Evolutionary conservation across 2,329 filamentous ascomycete species (phyloP).

Genomic region (Cryoendolithus antarcticus): DNA sequence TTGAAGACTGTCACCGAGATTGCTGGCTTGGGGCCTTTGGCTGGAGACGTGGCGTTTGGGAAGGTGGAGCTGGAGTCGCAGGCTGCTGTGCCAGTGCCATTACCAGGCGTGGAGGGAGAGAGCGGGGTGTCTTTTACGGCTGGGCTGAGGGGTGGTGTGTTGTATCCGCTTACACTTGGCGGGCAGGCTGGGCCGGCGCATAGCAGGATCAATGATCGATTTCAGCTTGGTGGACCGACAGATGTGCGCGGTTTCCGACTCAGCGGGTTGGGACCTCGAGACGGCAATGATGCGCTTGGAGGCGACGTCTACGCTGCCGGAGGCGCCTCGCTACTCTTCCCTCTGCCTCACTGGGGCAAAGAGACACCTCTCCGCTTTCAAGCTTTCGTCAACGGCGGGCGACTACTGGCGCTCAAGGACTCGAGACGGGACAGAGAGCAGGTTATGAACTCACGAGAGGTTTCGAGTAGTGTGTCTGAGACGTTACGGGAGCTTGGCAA

Average conservation of each 20-base stretch:
- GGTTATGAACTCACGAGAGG: conserved; percentile 37
- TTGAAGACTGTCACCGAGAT: conserved; percentile 67
- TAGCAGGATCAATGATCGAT: conserved; percentile 84
- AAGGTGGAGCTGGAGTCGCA: conserved; percentile 82
- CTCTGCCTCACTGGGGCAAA: conserved; percentile 66
- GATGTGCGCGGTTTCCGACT: conserved; percentile 90
- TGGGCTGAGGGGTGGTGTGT: conserved; percentile 65
- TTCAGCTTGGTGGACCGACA: conserved; percentile 85
- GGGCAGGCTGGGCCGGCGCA: conserved; percentile 43
- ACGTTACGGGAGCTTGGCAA: conserved; percentile 61
- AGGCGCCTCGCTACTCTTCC: conserved; percentile 73
- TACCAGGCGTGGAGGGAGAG: conserved; percentile 55
- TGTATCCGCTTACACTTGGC: conserved; percentile 67
- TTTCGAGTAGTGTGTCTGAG: conserved; percentile 42
- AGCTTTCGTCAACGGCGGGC: conserved; percentile 80
- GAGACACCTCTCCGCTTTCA: conserved; percentile 81
- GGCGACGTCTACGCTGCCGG: conserved; percentile 88
- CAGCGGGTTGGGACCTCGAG: conserved; percentile 76
- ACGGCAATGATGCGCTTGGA: conserved; percentile 73
- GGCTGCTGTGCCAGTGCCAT: conserved; percentile 58
- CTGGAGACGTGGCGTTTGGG: conserved; percentile 84
- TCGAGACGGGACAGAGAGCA: conserved; percentile 25
- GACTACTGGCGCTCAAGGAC: conserved; percentile 63
- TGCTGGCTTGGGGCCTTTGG: conserved; percentile 73
- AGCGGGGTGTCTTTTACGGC: conserved; percentile 74